These are phyloP conservation scores for Plectosphaerella plurivora DNA, from an alignment of 2,329 filamentous ascomycete genomes.

Conservation along the genomic window DNA sequence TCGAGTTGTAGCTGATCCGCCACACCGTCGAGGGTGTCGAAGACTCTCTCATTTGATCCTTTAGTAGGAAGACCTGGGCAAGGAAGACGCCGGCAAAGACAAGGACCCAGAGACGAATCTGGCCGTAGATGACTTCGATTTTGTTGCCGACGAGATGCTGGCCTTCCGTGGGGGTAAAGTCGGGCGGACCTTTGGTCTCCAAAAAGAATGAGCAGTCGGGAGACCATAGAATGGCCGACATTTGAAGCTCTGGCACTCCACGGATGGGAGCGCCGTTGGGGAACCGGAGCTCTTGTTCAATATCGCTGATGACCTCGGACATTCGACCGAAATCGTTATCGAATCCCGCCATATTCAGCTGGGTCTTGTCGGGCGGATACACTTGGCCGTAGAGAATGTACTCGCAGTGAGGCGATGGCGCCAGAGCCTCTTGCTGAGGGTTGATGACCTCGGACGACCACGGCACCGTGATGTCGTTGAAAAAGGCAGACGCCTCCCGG, in stretches of 20 bases:
- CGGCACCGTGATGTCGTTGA: conserved; percentile 60
- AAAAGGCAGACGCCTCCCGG: conserved; percentile 53
- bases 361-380: conserved; percentile 44
- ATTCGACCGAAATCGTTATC: conserved; percentile 25
- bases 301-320: conserved; percentile 40
- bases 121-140: conserved; percentile 52
- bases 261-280: conserved; percentile 56
- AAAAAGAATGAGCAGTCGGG: conserved; percentile 66
- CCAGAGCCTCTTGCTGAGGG: conserved; percentile 50
- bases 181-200: conserved; percentile 59
- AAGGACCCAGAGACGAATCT: conserved; percentile 56
- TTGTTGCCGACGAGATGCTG: conserved; percentile 57
- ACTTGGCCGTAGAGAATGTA: conserved; percentile 83
- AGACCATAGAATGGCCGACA: conserved; percentile 62
- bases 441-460: conserved; percentile 71
- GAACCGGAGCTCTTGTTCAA: conserved; percentile 60
- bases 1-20: conserved; percentile 60
- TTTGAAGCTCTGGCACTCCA: conserved; percentile 50
- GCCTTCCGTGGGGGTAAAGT: conserved; percentile 44
- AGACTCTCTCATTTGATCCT: conserved; percentile 61
- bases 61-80: conserved; percentile 57
- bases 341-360: conserved; percentile 24
- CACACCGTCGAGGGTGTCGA: conserved; percentile 65
- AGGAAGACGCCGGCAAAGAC: conserved; percentile 52
- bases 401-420: conserved; percentile 75